Percentiles rank a stretch among this genome's conserved stretches.
Conservation (phyloP, 148 eudicot species). For the Talinum fruticosum region DNA sequence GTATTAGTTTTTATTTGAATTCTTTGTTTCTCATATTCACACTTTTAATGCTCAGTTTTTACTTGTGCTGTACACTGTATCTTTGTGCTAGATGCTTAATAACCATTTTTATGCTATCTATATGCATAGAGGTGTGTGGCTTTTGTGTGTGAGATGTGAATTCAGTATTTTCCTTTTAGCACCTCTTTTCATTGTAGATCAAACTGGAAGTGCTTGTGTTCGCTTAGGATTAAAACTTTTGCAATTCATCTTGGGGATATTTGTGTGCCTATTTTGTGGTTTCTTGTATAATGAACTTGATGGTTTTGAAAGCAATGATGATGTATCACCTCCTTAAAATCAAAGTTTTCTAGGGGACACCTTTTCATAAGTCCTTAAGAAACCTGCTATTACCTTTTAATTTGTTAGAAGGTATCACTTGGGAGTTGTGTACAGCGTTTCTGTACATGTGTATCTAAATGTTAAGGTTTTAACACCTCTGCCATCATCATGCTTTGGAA, state of each 20-base stretch:
- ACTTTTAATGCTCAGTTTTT: not conserved
- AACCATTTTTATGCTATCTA: not conserved
- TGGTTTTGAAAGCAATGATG: not conserved
- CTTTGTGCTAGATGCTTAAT: not conserved
- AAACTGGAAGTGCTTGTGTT: not conserved
- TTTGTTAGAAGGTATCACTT: not conserved
- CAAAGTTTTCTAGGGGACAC: not conserved
- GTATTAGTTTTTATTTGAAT: not conserved
- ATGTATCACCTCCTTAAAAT: not conserved
- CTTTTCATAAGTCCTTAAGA: not conserved
- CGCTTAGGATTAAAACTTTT: not conserved
- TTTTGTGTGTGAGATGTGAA: not conserved
- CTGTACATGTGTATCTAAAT: not conserved
- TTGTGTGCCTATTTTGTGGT: too few relatives aligned
- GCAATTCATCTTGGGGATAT: not conserved
- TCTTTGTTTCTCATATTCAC: not conserved
- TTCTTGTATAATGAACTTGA: not conserved
- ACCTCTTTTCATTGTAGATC: not conserved
- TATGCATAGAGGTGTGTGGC: not conserved
- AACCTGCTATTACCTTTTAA: not conserved
- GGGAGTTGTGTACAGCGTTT: not conserved
- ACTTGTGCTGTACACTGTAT: not conserved
- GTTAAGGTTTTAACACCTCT: not conserved
- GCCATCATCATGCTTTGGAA: not conserved
- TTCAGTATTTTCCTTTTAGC: not conserved